Conservation (phyloP, 2,329 filamentous ascomycete genomes). For the Sphaerulina musiva region DNA sequence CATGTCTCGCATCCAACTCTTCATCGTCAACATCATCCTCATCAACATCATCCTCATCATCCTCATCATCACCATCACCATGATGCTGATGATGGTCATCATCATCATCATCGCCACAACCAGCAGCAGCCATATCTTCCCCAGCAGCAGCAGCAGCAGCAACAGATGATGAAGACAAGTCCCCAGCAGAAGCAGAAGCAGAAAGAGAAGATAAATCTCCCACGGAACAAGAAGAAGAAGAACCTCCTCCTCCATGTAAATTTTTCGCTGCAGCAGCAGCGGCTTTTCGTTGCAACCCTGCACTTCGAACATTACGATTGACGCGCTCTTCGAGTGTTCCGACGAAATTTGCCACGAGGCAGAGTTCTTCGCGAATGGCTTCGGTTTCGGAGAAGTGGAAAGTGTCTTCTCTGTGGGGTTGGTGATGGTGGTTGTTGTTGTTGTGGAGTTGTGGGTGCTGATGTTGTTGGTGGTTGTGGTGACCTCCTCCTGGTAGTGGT, state of each 20-base stretch:
- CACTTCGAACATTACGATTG: neutral
- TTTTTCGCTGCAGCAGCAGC: neutral
- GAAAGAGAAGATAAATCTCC: too few species aligned
- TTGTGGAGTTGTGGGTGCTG: neutral
- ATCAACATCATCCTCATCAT: neutral
- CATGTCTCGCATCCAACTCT: slow-evolving; percentile 6
- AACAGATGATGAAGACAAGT: too few species aligned
- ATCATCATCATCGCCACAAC: neutral
- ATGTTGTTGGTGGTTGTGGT: too few species aligned
- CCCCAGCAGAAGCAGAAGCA: too few species aligned
- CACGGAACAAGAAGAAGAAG: too few species aligned
- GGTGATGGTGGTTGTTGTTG: neutral
- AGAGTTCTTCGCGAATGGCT: slow-evolving; percentile 13
- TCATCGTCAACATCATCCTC: neutral
- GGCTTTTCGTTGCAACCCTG: neutral
- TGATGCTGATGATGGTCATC: neutral
- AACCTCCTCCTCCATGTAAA: neutral
- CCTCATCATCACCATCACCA: neutral
- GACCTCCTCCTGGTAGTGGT: too few species aligned
- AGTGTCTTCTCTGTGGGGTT: neutral
- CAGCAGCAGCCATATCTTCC: too few species aligned
- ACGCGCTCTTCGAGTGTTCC: slow-evolving; percentile 11
- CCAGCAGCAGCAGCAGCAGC: neutral
- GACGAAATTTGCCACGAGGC: slow-evolving; percentile 11
- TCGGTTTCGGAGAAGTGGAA: slow-evolving; percentile 13